These are phyloP conservation scores for Thielaviopsis ethacetica DNA, from an alignment of 2,329 filamentous ascomycete species.

Conservation along the genomic window DNA sequence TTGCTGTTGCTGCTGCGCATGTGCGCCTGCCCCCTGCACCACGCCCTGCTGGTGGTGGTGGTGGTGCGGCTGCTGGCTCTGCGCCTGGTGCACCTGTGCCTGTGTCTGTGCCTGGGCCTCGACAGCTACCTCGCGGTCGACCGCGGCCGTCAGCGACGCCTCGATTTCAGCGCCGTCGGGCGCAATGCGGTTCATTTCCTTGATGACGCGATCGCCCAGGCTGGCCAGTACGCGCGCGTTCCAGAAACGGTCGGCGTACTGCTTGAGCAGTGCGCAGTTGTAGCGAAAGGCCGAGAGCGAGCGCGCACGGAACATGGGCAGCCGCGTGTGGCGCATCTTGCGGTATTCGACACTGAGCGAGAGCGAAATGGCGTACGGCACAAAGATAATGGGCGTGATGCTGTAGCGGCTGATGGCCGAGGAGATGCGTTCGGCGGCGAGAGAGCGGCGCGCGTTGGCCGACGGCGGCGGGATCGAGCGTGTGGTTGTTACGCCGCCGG, in stretches of 20 bases:
- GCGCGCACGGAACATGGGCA: constrained; percentile 41
- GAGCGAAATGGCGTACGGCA: constrained; percentile 45
- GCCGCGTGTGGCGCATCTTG: constrained; percentile 44
- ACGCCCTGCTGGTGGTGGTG: neutral
- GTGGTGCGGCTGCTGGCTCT: neutral
- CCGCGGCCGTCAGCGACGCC: constrained; percentile 13
- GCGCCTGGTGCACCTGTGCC: neutral
- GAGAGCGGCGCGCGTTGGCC: constrained; percentile 39
- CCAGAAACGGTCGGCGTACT: constrained; percentile 41
- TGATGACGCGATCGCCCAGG: constrained; percentile 37
- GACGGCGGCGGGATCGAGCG: constrained; percentile 29
- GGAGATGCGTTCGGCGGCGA: constrained; percentile 41
- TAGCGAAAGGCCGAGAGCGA: constrained; percentile 37
- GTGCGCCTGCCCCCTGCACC: neutral
- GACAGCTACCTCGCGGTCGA: neutral
- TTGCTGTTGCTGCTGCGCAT: neutral
- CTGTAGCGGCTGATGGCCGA: constrained; percentile 36
- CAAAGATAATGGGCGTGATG: constrained; percentile 37
- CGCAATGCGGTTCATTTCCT: constrained; percentile 39
- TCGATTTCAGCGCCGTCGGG: constrained; percentile 26
- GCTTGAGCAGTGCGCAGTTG: constrained; percentile 35
- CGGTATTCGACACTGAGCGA: constrained; percentile 45
- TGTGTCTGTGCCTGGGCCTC: neutral
- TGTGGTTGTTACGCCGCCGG: constrained; percentile 23
- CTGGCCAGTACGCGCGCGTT: constrained; percentile 37